Conservation (phyloP, 2,329 filamentous ascomycete species). For the Aspergillus pseudotamarii region DNA sequence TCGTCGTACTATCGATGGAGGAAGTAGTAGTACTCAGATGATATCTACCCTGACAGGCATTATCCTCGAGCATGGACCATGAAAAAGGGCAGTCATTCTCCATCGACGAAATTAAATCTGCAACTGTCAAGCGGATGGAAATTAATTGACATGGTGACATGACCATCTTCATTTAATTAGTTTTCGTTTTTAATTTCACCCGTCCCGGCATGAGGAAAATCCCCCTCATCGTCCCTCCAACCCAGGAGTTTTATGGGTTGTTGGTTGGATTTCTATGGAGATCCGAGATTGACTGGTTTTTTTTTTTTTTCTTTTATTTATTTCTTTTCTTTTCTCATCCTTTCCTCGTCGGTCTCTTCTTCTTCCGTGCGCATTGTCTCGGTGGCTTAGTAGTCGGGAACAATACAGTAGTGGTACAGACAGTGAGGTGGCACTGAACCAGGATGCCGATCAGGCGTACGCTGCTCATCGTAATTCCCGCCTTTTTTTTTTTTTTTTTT, state of each 20-base stretch:
- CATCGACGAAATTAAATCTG: no score
- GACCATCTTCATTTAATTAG: not conserved
- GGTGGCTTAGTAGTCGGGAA: not conserved
- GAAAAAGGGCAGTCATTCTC: no score
- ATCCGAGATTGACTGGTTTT: not conserved
- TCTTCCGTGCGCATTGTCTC: not conserved
- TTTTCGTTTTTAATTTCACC: not conserved
- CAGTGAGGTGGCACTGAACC: not conserved
- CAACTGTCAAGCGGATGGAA: not conserved
- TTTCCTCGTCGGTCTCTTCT: not conserved
- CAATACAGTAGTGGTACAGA: not conserved
- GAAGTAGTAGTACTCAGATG: no score
- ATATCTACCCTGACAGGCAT: not conserved
- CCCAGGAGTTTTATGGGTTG: no score
- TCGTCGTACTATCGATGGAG: no score
- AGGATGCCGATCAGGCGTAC: conserved; percentile 11
- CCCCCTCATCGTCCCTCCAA: not conserved
- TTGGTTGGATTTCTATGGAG: no score
- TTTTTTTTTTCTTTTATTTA: no score
- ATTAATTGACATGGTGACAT: not conserved
- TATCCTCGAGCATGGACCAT: not conserved
- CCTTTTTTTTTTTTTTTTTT: not conserved
- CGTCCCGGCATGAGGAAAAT: not conserved
- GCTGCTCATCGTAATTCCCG: conserved; percentile 24
- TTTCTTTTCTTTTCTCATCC: no score